Conservation (phyloP, 2,329 filamentous ascomycete genomes). For the Colletotrichum sp. region DNA sequence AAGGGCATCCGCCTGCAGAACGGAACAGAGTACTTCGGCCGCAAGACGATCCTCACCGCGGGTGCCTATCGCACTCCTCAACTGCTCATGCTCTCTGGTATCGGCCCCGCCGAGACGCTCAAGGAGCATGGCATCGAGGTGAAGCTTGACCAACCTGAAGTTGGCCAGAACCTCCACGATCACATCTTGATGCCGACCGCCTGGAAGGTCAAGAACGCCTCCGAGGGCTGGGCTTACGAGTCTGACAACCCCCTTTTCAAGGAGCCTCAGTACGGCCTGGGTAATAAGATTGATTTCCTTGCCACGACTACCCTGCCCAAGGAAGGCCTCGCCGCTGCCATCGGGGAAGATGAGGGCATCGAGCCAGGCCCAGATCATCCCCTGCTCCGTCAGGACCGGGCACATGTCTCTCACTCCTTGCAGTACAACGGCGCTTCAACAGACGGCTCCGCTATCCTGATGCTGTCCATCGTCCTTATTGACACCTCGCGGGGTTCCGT, state of each 20-base stretch:
- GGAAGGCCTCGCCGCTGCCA: constrained; percentile 33
- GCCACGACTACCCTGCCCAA: constrained; percentile 30
- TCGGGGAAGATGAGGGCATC: constrained; percentile 34
- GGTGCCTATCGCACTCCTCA: constrained; percentile 57
- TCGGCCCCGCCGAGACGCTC: constrained; percentile 47
- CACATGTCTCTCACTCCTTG: neutral
- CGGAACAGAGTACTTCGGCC: constrained; percentile 28
- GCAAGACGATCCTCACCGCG: constrained; percentile 45
- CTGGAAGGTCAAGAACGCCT: constrained; percentile 35
- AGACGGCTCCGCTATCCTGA: constrained; percentile 15
- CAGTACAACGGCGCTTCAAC: constrained; percentile 6
- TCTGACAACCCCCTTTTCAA: constrained; percentile 34
- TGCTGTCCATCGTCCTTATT: constrained; percentile 26
- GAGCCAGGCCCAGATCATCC: constrained; percentile 29
- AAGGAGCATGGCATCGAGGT: constrained; percentile 44
- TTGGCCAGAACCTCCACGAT: constrained; percentile 56
- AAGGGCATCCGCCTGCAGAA: constrained; percentile 32
- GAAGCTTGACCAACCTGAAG: constrained; percentile 48
- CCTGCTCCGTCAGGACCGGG: constrained; percentile 30
- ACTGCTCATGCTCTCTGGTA: constrained; percentile 57
- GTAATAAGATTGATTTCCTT: constrained; percentile 41
- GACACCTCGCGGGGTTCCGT: constrained; percentile 32
- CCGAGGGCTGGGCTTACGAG: constrained; percentile 35
- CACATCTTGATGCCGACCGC: constrained; percentile 46
- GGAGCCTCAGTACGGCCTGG: constrained; percentile 38